These are phyloP conservation scores for Neonectria magnoliae DNA, from an alignment of 2,329 filamentous ascomycete genomes.

Conservation along the genomic window DNA sequence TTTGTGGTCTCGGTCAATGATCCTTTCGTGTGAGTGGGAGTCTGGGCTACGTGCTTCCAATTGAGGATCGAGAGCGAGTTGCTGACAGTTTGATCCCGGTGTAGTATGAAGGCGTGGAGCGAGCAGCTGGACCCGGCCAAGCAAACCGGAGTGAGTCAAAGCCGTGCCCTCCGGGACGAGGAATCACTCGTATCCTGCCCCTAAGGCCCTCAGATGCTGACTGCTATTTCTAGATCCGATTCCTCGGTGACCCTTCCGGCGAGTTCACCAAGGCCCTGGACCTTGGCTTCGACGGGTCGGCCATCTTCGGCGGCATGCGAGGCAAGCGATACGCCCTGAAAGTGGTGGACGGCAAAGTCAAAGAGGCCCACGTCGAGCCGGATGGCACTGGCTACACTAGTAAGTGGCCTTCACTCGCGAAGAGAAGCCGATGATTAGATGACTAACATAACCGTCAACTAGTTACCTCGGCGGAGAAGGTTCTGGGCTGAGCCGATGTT, in stretches of 20 bases:
- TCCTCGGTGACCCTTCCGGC: conserved; percentile 83
- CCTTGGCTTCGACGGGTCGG: conserved; percentile 77
- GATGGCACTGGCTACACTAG: conserved; percentile 86
- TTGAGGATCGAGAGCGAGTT: background rate
- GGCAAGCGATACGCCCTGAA: conserved; percentile 90
- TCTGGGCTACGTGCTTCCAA: background rate
- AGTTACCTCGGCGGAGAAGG: conserved; percentile 64
- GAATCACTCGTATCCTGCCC: background rate
- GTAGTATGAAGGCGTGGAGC: conserved; percentile 89
- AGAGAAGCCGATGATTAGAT: background rate
- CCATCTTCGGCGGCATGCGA: conserved; percentile 83
- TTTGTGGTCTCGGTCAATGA: conserved; percentile 96
- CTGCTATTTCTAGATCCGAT: conserved; percentile 74
- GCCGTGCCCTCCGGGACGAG: background rate
- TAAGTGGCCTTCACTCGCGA: conserved; percentile 52
- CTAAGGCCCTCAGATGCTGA: conserved; percentile 5
- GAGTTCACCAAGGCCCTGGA: conserved; percentile 87
- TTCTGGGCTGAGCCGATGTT: conserved; percentile 47
- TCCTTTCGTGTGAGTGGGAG: conserved; percentile 80
- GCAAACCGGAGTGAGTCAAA: conserved; percentile 75
- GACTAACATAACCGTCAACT: conserved; percentile 6
- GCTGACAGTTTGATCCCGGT: conserved; percentile 25
- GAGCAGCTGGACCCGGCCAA: conserved; percentile 78
- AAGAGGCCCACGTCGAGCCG: conserved; percentile 82
- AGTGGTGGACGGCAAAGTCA: conserved; percentile 86